Evolutionary conservation across 768 basidiomycete species (phyloP), one percentile per base, ranked within the genome.

Genomic region (Hirschioporus abietinus): DNA sequence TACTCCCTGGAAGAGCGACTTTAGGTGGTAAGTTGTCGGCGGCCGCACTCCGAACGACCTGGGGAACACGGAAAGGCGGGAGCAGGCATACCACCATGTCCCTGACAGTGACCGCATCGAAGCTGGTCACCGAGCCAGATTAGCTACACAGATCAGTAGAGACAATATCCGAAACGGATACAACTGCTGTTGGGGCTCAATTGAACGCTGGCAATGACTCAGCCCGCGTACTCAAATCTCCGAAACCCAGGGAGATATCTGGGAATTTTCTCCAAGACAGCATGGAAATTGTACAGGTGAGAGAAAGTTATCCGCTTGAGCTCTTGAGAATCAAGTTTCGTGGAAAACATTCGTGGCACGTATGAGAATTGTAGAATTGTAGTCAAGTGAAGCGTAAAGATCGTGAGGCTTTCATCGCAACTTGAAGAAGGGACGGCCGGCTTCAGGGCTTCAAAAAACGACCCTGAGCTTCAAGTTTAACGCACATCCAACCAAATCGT

Each of bases 11-110:
- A 52, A 52, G 12, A 3, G 42, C 42, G 42, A 52, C 20, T 52
- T 52, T 52, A 52, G 42, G 15, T 52, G 12, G 3, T 12, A 52
- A 20, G 42, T 15, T 52, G 42, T 52, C 42, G 42, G 42, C 42
- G 42, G 42, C 42, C 42, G 42, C 42, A 52, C 42, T 52, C 42
- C 42, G 42, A 52, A 52, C 42, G 42, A 52, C 42, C 42, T 52
- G 42, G 42, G 42, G 42, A 52, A 52, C 42, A 10, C 42, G 42
- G 42, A 52, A 52, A 52, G 42, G 42, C 42, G 42, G 42, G 42
- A 52, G 42, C 42, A 52, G 42, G 42, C 42, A 10, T 52, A 52
- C 42, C 42, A 52, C 42, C 42, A 52, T 52, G 42, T 52, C 42
- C 42, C 42, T 52, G 42, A 12, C 12, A 52, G 12, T 52, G 42